These are phyloP conservation scores for Isabelozyma pseudorhagii DNA, from an alignment of 805 yeast species.

Conservation along the genomic window DNA sequence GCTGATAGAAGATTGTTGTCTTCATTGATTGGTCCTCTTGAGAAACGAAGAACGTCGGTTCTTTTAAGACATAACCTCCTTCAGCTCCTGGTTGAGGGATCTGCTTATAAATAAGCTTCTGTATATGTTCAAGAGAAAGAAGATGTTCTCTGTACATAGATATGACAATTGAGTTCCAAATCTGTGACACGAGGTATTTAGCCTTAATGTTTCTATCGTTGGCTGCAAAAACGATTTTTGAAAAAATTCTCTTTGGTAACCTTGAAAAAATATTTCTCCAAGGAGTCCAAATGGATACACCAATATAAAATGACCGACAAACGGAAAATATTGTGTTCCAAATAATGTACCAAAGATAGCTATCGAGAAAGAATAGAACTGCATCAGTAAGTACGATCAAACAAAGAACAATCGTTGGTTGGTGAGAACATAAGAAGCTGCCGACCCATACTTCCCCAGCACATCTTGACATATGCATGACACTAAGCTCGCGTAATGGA, in stretches of 20 bases:
- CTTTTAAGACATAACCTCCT: conserved; percentile 47
- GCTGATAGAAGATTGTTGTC: conserved; percentile 53
- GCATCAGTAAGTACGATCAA: conserved; percentile 61
- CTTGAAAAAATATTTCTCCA: conserved; percentile 80
- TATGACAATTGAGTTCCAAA: conserved; percentile 83
- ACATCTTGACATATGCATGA: conserved; percentile 55
- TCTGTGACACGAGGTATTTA: conserved; percentile 58
- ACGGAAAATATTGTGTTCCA: conserved; percentile 77
- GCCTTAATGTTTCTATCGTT: conserved; percentile 36
- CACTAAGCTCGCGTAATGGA: conserved; percentile 66
- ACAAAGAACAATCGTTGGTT: conserved; percentile 52
- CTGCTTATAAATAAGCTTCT: conserved; percentile 59
- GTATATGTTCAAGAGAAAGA: conserved; percentile 69
- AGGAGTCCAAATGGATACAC: conserved; percentile 84
- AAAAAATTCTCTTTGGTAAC: conserved; percentile 69
- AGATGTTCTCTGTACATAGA: conserved; percentile 82
- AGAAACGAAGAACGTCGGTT: conserved; percentile 76
- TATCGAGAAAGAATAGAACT: conserved; percentile 71
- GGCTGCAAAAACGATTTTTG: conserved; percentile 59
- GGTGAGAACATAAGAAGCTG: conserved; percentile 47
- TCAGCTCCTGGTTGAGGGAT: conserved; percentile 31
- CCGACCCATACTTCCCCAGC: conserved; percentile 61
- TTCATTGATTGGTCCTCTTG: conserved; percentile 74
- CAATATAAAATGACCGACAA: conserved; percentile 65
- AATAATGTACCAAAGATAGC: conserved; percentile 81